Conservation (phyloP, 2,329 filamentous ascomycete genomes). For the Penicillium occitanis region DNA sequence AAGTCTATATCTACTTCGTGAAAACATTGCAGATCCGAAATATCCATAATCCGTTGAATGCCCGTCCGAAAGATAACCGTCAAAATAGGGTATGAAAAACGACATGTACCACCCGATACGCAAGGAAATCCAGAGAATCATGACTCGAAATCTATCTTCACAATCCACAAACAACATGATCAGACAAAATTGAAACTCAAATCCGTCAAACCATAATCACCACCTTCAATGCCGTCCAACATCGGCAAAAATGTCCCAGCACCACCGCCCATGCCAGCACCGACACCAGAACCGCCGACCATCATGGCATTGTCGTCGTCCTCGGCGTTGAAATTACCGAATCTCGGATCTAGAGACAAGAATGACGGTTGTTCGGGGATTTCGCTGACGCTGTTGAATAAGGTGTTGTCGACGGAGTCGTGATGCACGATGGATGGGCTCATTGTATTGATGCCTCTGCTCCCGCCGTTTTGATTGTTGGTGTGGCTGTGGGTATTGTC, state of each 20-base stretch:
- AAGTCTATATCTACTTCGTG: not conserved
- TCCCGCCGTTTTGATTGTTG: not conserved
- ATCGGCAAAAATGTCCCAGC: constrained; percentile 20
- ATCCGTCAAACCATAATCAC: constrained; percentile 21
- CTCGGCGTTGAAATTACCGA: constrained; percentile 11
- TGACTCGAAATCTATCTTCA: not conserved
- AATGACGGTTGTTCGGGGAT: constrained; percentile 22
- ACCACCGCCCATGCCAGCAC: not conserved
- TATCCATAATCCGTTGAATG: not conserved
- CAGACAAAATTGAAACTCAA: constrained; percentile 18
- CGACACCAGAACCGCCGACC: not conserved
- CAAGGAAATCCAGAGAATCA: not conserved
- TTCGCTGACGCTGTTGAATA: constrained; percentile 19
- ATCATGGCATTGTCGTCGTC: constrained; percentile 7
- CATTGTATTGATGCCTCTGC: constrained; percentile 5
- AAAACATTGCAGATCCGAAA: not conserved
- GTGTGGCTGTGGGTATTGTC: not conserved
- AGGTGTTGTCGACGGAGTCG: constrained; percentile 4
- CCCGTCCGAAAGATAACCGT: not conserved
- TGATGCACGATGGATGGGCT: not conserved
- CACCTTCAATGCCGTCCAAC: constrained; percentile 17
- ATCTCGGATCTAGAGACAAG: constrained; percentile 19
- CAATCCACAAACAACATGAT: too few species aligned
- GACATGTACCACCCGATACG: not conserved
- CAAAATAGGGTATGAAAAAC: not conserved